Base-by-base conservation (phyloP, 164 flowering plant species). In the Santalum album region DNA sequence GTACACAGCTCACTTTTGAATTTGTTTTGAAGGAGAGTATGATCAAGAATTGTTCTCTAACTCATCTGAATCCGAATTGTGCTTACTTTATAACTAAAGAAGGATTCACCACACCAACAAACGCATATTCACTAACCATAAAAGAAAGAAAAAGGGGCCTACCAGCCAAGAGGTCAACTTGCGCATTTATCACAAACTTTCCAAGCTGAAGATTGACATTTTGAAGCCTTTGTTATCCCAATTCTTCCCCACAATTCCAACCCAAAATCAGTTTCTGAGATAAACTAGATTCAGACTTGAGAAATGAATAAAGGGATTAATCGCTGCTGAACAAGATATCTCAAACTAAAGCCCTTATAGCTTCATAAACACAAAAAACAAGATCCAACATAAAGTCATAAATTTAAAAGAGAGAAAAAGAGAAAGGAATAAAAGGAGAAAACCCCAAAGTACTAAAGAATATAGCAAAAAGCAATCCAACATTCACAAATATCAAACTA, bases 11-110 rank as follows among this genome's bases (percentile, higher is more conserved):
- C 42, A 38, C 42, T 32, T 38, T 38, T 14, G 42, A 38, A 1
- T 38, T 38, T 14, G 42, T 15, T 38, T 38, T 12, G 14, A 3
- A 16, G 42, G 15, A 38, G 16, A 38, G 3, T 15, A 11, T 15
- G 2, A 10, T 59, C 39, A 65, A 45, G 73, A 65, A 24, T 72
- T 71, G 25, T 55, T 69, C 62, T 65, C 61, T 62, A 61, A 6
- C 47, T 81, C 83, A 73, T 81, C 90, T 17, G 90, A 79, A 66
- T 84, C 90, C n/a, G 87, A 81, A 62, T 81, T 85, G n/a, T n/a
- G 62, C 90, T 83, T 10, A 84, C 87, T 70, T 81, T 81, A 57
- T 83, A 83, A 54, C 90, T 87, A 81, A 55, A 56, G 14, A 46
- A 25, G 59, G 34, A 38, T 12, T 24, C 58, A 62, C 43, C 39